Conservation (phyloP, 1,139 yeast species). For the Taiozyma sp. region DNA sequence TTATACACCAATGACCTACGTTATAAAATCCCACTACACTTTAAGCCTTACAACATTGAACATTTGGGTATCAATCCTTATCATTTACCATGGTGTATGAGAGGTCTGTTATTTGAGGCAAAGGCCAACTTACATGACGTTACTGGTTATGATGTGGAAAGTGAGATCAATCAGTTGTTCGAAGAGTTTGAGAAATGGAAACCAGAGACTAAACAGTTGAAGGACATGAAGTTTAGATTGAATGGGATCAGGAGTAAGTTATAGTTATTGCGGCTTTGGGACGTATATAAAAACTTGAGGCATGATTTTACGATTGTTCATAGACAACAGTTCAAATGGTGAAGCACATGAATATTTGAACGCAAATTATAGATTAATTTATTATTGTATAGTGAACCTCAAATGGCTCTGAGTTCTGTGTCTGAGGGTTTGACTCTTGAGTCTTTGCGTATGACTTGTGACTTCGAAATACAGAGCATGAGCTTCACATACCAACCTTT, state of each 20-base stretch:
- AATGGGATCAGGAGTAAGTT: slow-evolving; percentile 53
- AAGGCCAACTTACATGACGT: slow-evolving; percentile 5
- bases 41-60: slow-evolving; percentile 56
- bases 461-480: too few relatives aligned
- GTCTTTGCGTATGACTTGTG: too few relatives aligned
- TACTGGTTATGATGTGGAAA: slow-evolving; percentile 35
- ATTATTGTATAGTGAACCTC: too few relatives aligned
- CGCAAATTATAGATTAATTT: too few relatives aligned
- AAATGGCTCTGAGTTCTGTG: too few relatives aligned
- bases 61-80: slow-evolving; percentile 72
- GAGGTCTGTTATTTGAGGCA: slow-evolving; percentile 68
- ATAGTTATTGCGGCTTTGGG: slow-evolving; percentile 6
- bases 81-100: slow-evolving; percentile 85
- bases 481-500: too few relatives aligned
- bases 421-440: too few relatives aligned
- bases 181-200: slow-evolving; percentile 77
- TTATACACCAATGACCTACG: slow-evolving; percentile 66
- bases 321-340: too few relatives aligned
- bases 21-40: slow-evolving; percentile 47
- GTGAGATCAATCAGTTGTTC: slow-evolving; percentile 56
- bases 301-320: background rate
- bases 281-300: background rate
- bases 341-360: too few relatives aligned
- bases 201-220: slow-evolving; percentile 75
- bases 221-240: slow-evolving; percentile 77